phyloP scores from a whole-genome alignment of 2,329 filamentous ascomycete genomes.

The Chrysoporthe cubensis region DNA sequence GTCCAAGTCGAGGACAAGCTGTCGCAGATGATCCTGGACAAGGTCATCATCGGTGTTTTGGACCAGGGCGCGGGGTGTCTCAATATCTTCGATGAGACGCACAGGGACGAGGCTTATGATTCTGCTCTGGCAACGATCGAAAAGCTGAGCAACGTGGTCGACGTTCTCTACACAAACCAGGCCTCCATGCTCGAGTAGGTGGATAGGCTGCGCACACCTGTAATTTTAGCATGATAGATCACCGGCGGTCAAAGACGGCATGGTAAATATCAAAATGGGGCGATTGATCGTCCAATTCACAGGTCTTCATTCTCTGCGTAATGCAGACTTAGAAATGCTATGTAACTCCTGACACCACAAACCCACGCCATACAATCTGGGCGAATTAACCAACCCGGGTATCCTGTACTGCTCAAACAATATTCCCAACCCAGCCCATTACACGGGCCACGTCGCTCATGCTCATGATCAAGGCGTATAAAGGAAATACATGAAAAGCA shows the following conservation, averaged over 20 bases:
- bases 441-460: constrained; percentile 15
- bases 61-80: constrained; percentile 98
- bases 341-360: constrained; percentile 23
- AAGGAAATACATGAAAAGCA: constrained; percentile 24
- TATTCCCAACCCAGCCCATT: constrained; percentile 1
- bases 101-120: constrained; percentile 92
- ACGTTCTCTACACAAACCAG: constrained; percentile 97
- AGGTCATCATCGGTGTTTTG: constrained; percentile 95
- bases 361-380: constrained; percentile 26
- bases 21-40: constrained; percentile 99
- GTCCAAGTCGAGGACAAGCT: constrained; percentile 97
- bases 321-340: constrained; percentile 6
- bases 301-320: constrained; percentile 9
- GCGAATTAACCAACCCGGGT: constrained; percentile 25
- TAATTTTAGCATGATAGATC: constrained; percentile 35
- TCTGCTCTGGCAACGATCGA: constrained; percentile 93
- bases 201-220: constrained; percentile 27
- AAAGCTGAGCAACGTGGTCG: constrained; percentile 95
- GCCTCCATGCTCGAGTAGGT: constrained; percentile 87
- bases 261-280: constrained; percentile 12
- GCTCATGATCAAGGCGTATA: constrained; percentile 22
- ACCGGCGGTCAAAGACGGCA: constrained; percentile 14
- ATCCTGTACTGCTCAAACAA: constrained; percentile 22
- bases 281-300: constrained; percentile 9
- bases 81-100: constrained; percentile 95